A percentile compares a stretch with the other conserved stretches of the same genome.
Conservation (phyloP, 2,329 filamentous ascomycete genomes). For the Cladosporium cucumerinum region DNA sequence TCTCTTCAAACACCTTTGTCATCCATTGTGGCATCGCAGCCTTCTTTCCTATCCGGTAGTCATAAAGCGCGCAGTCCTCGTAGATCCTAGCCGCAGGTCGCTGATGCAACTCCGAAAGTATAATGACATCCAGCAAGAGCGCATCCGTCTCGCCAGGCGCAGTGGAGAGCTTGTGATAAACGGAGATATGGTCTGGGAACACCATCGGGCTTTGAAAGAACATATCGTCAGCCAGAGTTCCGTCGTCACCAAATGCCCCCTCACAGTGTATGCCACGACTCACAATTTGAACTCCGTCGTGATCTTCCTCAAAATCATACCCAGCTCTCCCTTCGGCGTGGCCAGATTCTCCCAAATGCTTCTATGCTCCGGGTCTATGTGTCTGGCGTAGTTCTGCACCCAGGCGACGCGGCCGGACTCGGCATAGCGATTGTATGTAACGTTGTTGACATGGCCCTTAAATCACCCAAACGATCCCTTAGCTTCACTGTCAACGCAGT, state of each 20-base stretch:
- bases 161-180: constrained; percentile 71
- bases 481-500: constrained; percentile 10
- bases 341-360: constrained; percentile 67
- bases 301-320: constrained; percentile 76
- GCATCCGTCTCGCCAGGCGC: constrained; percentile 51
- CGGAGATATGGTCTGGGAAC: constrained; percentile 77
- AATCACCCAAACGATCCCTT: constrained; percentile 14
- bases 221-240: constrained; percentile 33
- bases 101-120: constrained; percentile 72
- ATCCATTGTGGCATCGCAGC: constrained; percentile 58
- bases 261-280: constrained; percentile 33
- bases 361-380: constrained; percentile 59
- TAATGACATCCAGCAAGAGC: constrained; percentile 59
- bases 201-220: constrained; percentile 60
- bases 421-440: constrained; percentile 77
- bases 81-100: constrained; percentile 69
- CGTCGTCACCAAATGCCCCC: background rate
- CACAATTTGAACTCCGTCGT: constrained; percentile 82
- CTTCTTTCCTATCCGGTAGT: constrained; percentile 62
- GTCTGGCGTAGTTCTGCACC: constrained; percentile 64
- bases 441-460: constrained; percentile 77
- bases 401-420: constrained; percentile 79
- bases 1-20: constrained; percentile 56
- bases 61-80: constrained; percentile 78
- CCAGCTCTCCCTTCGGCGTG: constrained; percentile 58